These are phyloP conservation scores for Apiospora kogelbergensis DNA, from an alignment of 2,329 filamentous ascomycete species.

Conservation along the genomic window DNA sequence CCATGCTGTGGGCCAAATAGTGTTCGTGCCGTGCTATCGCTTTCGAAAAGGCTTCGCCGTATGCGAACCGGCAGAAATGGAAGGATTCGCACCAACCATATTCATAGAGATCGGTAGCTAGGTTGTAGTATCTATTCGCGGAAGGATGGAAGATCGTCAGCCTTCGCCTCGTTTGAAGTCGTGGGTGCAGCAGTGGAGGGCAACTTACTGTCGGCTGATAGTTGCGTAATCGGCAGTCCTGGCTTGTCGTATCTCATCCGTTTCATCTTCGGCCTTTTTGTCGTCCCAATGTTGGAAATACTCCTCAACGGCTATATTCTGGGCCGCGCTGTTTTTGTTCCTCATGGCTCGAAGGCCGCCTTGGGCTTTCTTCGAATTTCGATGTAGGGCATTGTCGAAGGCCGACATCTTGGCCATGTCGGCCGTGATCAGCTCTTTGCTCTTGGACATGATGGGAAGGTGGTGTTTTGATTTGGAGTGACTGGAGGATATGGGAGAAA, in stretches of 20 bases:
- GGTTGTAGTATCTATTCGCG: conserved; percentile 64
- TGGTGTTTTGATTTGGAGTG: not conserved
- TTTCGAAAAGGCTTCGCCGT: conserved; percentile 68
- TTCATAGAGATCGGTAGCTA: conserved; percentile 73
- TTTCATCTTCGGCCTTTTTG: conserved; percentile 65
- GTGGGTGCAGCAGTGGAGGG: not conserved
- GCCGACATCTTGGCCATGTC: conserved; percentile 13
- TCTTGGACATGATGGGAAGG: not conserved
- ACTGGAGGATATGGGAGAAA: too few species aligned
- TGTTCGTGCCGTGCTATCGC: conserved; percentile 77
- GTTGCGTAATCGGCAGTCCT: conserved; percentile 70
- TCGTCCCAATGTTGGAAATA: conserved; percentile 83
- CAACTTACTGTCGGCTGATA: conserved; percentile 65
- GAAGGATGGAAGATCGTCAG: not conserved
- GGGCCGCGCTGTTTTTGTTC: conserved; percentile 64
- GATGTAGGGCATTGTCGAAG: conserved; percentile 67
- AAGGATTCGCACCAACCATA: conserved; percentile 75
- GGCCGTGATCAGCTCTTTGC: conserved; percentile 10
- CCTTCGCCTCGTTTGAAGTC: not conserved
- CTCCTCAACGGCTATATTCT: conserved; percentile 68
- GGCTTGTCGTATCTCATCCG: conserved; percentile 56
- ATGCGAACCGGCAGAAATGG: conserved; percentile 76
- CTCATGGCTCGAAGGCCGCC: conserved; percentile 65
- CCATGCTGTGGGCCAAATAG: conserved; percentile 72
- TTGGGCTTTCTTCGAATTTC: conserved; percentile 53